Percentiles rank a stretch among this genome's conserved stretches.
Evolutionary conservation across 768 basidiomycete species (phyloP).

Genomic region (Boletus reticuloceps): DNA sequence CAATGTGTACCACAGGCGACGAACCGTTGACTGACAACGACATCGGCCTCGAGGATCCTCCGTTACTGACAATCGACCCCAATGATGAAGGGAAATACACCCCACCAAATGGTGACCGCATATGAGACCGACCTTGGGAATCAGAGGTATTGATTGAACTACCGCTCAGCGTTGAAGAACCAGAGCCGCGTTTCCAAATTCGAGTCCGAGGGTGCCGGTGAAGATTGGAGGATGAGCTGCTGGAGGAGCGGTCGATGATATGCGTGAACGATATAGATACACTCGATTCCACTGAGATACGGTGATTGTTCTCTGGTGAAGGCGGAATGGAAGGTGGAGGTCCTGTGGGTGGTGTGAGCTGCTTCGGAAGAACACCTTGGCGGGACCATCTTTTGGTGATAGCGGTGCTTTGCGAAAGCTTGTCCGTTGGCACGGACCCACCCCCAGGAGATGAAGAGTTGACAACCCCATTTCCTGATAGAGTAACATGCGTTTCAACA

Average conservation of each 20-base stretch:
- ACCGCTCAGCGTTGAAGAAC: conserved; percentile 47
- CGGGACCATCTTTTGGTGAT: conserved; percentile 52
- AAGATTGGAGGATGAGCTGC: conserved; percentile 40
- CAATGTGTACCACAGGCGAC: conserved; percentile 10
- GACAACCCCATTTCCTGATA: background rate
- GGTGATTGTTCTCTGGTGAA: conserved; percentile 23
- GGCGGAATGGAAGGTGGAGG: conserved; percentile 51
- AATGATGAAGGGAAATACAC: conserved; percentile 13
- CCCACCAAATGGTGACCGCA: conserved; percentile 1
- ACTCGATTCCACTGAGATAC: conserved; percentile 22
- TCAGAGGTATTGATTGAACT: conserved; percentile 42
- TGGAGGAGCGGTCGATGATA: conserved; percentile 33
- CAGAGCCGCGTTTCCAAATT: conserved; percentile 49
- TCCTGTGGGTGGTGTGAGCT: conserved; percentile 56
- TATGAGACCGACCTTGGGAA: conserved; percentile 29
- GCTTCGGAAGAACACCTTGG: conserved; percentile 48
- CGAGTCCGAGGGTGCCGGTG: conserved; percentile 7
- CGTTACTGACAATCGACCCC: conserved; percentile 3
- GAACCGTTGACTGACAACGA: conserved; percentile 19
- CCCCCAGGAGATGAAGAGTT: background rate
- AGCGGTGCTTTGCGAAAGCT: conserved; percentile 15
- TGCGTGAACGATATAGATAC: conserved; percentile 31
- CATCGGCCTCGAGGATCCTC: conserved; percentile 15
- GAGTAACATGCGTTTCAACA: background rate
- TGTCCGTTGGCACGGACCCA: conserved; percentile 28